These are phyloP conservation scores for Penicillium herquei DNA, from an alignment of 495 filamentous ascomycete species.

Conservation along the genomic window DNA sequence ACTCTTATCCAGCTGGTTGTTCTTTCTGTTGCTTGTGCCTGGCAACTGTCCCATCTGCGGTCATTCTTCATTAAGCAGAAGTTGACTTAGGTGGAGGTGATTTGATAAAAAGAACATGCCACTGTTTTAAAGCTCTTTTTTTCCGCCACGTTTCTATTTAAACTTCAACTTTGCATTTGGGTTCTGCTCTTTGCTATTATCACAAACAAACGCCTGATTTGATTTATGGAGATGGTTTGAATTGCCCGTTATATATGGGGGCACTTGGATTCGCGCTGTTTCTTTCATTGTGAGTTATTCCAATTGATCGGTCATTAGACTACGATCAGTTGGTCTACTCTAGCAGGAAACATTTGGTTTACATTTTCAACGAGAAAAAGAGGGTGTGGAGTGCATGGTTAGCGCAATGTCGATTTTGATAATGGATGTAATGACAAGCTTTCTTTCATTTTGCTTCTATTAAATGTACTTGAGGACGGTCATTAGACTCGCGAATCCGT, in stretches of 20 bases:
- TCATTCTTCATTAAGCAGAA: slow-evolving; percentile 99
- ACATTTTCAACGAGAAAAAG: slow-evolving; percentile 8
- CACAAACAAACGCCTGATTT: neutral
- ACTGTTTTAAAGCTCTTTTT: slow-evolving; percentile 3
- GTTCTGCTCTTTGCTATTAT: slow-evolving; percentile 4
- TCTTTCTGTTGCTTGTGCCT: slow-evolving; percentile 89
- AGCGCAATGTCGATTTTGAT: slow-evolving; percentile 29
- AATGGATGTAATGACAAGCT: slow-evolving; percentile 37
- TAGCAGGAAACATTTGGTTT: neutral
- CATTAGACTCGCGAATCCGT: neutral
- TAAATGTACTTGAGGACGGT: neutral
- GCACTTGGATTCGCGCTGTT: neutral
- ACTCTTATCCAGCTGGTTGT: slow-evolving; percentile 85
- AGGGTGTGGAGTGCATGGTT: slow-evolving; percentile 18
- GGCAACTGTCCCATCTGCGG: slow-evolving; percentile 92
- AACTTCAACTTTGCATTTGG: slow-evolving; percentile 23
- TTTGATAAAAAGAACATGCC: neutral
- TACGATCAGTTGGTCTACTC: neutral
- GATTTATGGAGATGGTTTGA: neutral
- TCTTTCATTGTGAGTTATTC: too few relatives aligned
- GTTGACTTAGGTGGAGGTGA: slow-evolving; percentile 55
- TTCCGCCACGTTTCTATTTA: neutral
- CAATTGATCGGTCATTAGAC: too few relatives aligned
- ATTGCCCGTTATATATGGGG: neutral
- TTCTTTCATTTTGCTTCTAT: slow-evolving; percentile 10